phyloP scores from a whole-genome alignment of 768 basidiomycete genomes.

The Podaxis carcinomalis region DNA sequence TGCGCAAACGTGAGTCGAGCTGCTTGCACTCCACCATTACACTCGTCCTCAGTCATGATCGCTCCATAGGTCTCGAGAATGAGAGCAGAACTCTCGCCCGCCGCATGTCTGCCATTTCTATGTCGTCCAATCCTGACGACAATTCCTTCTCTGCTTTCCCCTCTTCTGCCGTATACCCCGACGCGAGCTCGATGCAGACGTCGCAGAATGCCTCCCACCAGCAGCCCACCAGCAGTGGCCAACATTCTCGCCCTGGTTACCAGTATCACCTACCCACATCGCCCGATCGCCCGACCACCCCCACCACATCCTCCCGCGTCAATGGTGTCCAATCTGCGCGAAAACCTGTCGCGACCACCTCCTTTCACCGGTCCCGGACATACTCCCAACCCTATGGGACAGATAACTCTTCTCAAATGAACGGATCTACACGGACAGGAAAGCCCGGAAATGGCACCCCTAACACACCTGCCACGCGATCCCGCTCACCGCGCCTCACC shows the following conservation, averaged over 20 bases:
- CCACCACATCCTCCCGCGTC: slow-evolving; percentile 21
- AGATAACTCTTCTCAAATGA: slow-evolving; percentile 26
- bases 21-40: neutral
- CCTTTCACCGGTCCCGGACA: slow-evolving; percentile 54
- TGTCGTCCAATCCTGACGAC: slow-evolving; percentile 50
- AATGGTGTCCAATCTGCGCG: slow-evolving; percentile 28
- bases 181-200: neutral
- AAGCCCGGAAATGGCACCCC: neutral
- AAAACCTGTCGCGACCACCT: slow-evolving; percentile 23
- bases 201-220: slow-evolving; percentile 13
- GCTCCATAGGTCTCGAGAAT: slow-evolving; percentile 61
- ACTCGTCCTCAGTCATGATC: slow-evolving; percentile 11
- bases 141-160: slow-evolving; percentile 18
- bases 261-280: slow-evolving; percentile 1
- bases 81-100: slow-evolving; percentile 77
- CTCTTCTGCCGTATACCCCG: slow-evolving; percentile 10
- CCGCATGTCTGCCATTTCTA: slow-evolving; percentile 72
- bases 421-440: slow-evolving; percentile 25
- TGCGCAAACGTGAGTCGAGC: slow-evolving; percentile 64
- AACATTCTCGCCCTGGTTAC: slow-evolving; percentile 16
- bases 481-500: slow-evolving; percentile 39
- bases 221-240: slow-evolving; percentile 10
- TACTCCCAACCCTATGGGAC: slow-evolving; percentile 57
- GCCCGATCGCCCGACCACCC: slow-evolving; percentile 17
- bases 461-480: slow-evolving; percentile 16